These are phyloP conservation scores for Chaetomidium leptoderma DNA, from an alignment of 495 filamentous ascomycete genomes.

Conservation along the genomic window DNA sequence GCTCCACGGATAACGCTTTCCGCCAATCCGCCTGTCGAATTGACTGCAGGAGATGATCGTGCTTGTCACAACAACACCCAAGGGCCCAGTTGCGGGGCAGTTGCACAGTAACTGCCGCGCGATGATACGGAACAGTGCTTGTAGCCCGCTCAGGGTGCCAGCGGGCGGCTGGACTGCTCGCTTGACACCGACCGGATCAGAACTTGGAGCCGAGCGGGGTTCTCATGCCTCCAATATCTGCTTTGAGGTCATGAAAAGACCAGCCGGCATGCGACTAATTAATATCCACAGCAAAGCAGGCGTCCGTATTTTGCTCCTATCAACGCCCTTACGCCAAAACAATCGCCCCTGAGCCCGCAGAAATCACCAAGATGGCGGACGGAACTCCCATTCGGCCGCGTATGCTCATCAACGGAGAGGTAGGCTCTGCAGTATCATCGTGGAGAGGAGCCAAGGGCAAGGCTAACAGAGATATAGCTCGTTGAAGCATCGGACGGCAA, in stretches of 20 bases:
- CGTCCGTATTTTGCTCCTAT: neutral
- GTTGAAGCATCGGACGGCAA: slow-evolving; percentile 34
- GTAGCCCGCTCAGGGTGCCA: neutral
- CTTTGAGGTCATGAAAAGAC: too few relatives aligned
- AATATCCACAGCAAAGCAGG: neutral
- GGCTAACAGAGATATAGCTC: slow-evolving; percentile 25
- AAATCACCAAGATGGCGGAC: neutral
- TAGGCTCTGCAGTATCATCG: neutral
- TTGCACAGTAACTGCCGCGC: neutral
- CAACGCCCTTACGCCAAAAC: neutral
- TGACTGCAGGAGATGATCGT: neutral
- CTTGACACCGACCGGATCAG: neutral
- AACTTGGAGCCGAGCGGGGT: neutral
- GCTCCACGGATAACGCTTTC: slow-evolving; percentile 9
- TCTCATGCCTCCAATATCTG: neutral
- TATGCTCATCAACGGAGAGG: slow-evolving; percentile 41
- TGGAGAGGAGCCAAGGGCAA: neutral
- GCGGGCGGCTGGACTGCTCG: neutral
- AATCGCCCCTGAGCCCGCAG: neutral
- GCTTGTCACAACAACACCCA: too few relatives aligned
- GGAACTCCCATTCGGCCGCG: slow-evolving; percentile 18
- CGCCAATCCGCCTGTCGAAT: slow-evolving; percentile 9
- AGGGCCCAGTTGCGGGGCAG: neutral
- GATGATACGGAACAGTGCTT: neutral
- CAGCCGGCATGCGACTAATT: too few relatives aligned